These are phyloP conservation scores for Mycena indigotica DNA, from an alignment of 768 basidiomycete species.

Conservation along the genomic window DNA sequence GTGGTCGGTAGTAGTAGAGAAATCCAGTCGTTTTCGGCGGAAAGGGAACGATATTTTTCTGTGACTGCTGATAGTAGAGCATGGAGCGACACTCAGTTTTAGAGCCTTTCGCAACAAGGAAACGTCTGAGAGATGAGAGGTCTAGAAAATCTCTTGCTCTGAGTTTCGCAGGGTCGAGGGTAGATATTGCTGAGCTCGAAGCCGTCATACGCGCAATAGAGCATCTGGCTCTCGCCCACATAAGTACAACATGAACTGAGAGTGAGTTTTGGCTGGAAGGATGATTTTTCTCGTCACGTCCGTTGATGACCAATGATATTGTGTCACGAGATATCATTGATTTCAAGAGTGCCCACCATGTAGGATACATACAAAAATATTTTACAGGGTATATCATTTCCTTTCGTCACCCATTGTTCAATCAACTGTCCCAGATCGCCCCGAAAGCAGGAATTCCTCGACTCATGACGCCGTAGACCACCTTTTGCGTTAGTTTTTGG, in stretches of 20 bases:
- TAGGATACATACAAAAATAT: too few species aligned
- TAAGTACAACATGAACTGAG: too few species aligned
- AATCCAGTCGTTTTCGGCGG: constrained; percentile 15
- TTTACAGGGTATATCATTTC: too few species aligned
- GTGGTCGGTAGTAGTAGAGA: constrained; percentile 14
- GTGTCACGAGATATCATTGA: too few species aligned
- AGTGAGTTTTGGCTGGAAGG: too few species aligned
- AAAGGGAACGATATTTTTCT: background rate
- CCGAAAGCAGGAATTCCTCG: constrained; percentile 64
- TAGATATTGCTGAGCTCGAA: background rate
- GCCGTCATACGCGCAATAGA: too few species aligned
- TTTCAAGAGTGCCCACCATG: too few species aligned
- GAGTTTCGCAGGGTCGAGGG: background rate
- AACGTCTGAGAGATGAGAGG: background rate
- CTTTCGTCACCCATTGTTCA: too few species aligned
- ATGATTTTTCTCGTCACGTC: too few species aligned
- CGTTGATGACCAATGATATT: too few species aligned
- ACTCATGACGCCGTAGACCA: constrained; percentile 63
- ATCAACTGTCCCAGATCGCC: constrained; percentile 65
- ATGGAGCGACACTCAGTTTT: background rate
- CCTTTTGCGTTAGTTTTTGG: constrained; percentile 55
- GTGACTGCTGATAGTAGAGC: background rate
- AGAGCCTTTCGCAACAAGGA: background rate
- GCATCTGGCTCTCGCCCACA: background rate
- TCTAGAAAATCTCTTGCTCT: background rate